Conservation (phyloP, 2,329 filamentous ascomycete genomes). For the Pestalotiopsis fici region DNA sequence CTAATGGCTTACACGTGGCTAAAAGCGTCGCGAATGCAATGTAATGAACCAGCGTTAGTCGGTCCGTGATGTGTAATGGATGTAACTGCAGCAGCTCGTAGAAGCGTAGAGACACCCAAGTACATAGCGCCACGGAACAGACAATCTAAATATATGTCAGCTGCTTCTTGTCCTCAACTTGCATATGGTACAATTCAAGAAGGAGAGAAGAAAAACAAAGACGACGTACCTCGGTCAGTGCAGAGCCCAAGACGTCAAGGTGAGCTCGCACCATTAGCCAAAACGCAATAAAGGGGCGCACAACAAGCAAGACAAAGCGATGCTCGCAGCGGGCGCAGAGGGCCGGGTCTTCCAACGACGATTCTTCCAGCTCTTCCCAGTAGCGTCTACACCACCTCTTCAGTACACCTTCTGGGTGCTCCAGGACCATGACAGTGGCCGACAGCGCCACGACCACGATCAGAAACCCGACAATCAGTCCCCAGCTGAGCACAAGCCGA, state of each 20-base stretch:
- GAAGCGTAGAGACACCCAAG: background rate
- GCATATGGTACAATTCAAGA: background rate
- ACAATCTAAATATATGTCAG: background rate
- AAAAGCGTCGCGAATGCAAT: slow-evolving; percentile 3
- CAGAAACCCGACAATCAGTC: slow-evolving; percentile 13
- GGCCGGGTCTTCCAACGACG: slow-evolving; percentile 17
- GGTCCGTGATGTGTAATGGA: background rate
- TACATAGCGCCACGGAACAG: background rate
- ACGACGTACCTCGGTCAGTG: slow-evolving; percentile 16
- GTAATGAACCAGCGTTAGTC: background rate
- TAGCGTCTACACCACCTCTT: slow-evolving; percentile 22
- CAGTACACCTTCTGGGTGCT: slow-evolving; percentile 18
- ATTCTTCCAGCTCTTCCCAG: slow-evolving; percentile 20
- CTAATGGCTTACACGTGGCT: background rate
- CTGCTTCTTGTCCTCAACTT: background rate
- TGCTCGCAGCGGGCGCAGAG: slow-evolving; percentile 26
- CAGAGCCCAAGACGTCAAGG: slow-evolving; percentile 21
- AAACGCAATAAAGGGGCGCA: slow-evolving; percentile 22
- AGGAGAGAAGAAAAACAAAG: background rate
- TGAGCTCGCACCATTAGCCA: slow-evolving; percentile 25
- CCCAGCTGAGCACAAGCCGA: slow-evolving; percentile 11
- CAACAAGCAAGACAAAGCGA: slow-evolving; percentile 21
- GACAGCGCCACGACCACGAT: slow-evolving; percentile 13
- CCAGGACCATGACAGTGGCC: slow-evolving; percentile 4
- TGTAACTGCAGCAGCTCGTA: background rate